Evolutionary conservation across 805 yeast genomes (phyloP), one percentile per base, ranked within the genome.

Genomic region (Dipodascus geniculatus): DNA sequence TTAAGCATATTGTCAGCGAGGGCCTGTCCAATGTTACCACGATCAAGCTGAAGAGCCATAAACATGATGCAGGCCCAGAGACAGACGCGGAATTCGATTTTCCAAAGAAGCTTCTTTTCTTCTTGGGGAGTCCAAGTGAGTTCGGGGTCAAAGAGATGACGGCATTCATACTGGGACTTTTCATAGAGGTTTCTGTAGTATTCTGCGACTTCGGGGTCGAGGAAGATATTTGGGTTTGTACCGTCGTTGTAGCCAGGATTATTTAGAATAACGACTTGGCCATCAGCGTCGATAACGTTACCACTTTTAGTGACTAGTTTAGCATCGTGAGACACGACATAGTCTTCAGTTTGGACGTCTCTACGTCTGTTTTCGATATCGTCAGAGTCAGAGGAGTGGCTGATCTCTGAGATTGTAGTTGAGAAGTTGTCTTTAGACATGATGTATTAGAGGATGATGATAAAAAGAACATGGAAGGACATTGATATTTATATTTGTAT

Each of bases 1-100:
- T 63, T 67, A 51, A 82, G 64, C 59, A 82, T 58, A 58, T 78
- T 74, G 57, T 80, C 87, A 0, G 86, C 71, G 3, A 79, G 69
- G 6, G 84, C 84, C 60, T 80, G 83, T 2, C 71, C 62, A 51
- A 82, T 65, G 62, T 82, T 81, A 51, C 75, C 75, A 60, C 87
- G 68, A 65, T 80, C 85, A 54, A 81, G 65, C 61, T 81, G 80
- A 53, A 82, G 70, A 14, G 79, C 81, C 48, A 77, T 67, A 62
- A 81, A 81, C 79, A 81, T 73, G 54, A 81, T 59, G 56, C 79
- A 78, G 0, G 84, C 83, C 71, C 82, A 72, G 28, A 79, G 65
- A 2, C 81, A 70, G 23, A 82, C 84, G 49, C 74, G 68, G 68
- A 71, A 71, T 56, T 83, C 86, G 47, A 79, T 69, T 60, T 79